Conservation (phyloP, 2,329 filamentous ascomycete species). For the Botryotinia narcissicola region DNA sequence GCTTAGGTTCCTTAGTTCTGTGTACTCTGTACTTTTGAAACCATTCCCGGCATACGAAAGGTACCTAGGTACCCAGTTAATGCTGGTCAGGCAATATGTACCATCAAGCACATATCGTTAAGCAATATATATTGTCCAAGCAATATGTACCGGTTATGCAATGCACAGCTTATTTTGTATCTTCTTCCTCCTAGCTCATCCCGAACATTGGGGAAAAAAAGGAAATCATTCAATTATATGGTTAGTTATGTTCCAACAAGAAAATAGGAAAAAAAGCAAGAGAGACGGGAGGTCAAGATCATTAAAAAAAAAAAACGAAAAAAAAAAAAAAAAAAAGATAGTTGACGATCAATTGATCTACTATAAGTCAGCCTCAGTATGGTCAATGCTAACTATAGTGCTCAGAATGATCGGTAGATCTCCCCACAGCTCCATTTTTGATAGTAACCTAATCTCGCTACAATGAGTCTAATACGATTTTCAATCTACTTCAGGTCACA, state of each 20-base stretch:
- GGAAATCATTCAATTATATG: neutral
- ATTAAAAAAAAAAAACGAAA: neutral
- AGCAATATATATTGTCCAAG: conserved; percentile 6
- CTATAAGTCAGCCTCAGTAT: neutral
- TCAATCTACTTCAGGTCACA: conserved; percentile 14
- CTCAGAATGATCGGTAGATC: neutral
- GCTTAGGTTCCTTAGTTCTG: neutral
- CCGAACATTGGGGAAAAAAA: neutral
- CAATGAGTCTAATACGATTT: neutral
- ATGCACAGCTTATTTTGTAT: conserved; percentile 6
- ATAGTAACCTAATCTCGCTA: conserved; percentile 21
- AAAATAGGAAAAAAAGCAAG: neutral
- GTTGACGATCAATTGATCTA: neutral
- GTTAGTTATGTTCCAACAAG: neutral
- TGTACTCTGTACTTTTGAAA: neutral
- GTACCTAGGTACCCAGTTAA: neutral
- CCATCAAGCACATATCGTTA: neutral
- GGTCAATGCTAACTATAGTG: neutral
- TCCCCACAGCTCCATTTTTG: conserved; percentile 11
- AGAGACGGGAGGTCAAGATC: neutral
- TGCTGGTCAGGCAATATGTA: conserved; percentile 13
- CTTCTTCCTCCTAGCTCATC: neutral
- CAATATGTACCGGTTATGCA: conserved; percentile 14
- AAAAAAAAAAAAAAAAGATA: neutral
- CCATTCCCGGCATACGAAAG: conserved; percentile 7